Evolutionary conservation across 1,284 basidiomycete species (phyloP).

Genomic region (Leccinum griseonigrum): DNA sequence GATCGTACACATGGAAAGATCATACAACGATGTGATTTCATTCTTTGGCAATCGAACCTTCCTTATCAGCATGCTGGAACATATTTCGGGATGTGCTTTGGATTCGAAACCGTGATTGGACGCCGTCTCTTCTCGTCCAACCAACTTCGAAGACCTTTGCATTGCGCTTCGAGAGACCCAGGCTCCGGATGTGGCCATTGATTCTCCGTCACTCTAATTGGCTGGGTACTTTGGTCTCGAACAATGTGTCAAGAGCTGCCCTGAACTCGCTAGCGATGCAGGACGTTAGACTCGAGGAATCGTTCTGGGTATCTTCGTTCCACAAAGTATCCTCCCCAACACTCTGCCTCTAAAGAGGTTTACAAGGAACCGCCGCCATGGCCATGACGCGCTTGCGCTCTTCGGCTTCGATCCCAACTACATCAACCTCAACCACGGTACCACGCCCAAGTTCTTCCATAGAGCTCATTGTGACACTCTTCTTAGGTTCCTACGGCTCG

Average conservation of each 20-base stretch:
- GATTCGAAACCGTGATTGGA: conserved; percentile 86
- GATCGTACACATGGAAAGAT: no score
- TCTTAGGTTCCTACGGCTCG: conserved; percentile 69
- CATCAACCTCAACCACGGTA: conserved; percentile 67
- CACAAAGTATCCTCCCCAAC: not conserved
- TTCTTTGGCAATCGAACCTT: conserved; percentile 75
- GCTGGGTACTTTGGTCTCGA: no score
- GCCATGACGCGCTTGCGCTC: conserved; percentile 47
- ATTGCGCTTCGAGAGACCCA: no score
- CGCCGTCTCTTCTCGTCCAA: conserved; percentile 51
- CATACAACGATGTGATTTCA: no score
- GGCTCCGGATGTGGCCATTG: no score
- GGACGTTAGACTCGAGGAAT: no score
- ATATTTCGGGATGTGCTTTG: conserved; percentile 87
- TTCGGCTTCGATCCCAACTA: conserved; percentile 55
- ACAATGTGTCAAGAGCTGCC: no score
- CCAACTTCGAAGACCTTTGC: conserved; percentile 57
- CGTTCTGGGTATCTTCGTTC: no score
- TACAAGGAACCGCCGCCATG: conserved; percentile 37
- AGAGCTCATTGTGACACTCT: not conserved
- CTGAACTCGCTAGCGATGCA: no score
- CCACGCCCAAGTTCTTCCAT: conserved; percentile 11
- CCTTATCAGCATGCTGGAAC: conserved; percentile 81
- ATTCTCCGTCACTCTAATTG: no score
- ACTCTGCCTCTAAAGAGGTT: conserved; percentile 11